phyloP scores from a whole-genome alignment of 169 alveolate species.

The Fabrea salina region DNA sequence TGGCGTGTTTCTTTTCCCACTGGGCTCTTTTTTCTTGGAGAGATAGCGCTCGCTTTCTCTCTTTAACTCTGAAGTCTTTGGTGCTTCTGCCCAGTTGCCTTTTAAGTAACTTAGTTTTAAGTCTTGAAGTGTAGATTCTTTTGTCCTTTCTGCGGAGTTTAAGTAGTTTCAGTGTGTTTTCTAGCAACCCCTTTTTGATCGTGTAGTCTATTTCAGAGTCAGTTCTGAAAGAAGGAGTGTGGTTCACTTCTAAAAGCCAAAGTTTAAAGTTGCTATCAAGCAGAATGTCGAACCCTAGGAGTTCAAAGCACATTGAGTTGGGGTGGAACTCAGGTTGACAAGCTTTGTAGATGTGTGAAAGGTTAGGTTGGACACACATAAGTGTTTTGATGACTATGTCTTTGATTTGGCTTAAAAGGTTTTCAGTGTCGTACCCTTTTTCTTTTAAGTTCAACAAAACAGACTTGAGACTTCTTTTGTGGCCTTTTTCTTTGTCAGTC shows the following conservation, averaged over 20 bases:
- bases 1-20: not conserved
- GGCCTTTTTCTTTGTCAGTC: slow-evolving; percentile 55
- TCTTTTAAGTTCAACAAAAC: slow-evolving; percentile 54
- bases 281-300: slow-evolving; percentile 80
- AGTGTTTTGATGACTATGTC: slow-evolving; percentile 78
- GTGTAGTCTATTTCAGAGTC: slow-evolving; percentile 62
- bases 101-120: too few species aligned
- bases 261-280: slow-evolving; percentile 71
- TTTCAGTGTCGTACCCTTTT: slow-evolving; percentile 69
- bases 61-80: too few species aligned
- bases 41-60: too few species aligned
- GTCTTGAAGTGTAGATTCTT: too few species aligned
- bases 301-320: slow-evolving; percentile 82
- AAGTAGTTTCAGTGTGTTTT: too few species aligned
- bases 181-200: slow-evolving; percentile 41
- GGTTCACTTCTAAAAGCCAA: slow-evolving; percentile 83
- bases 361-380: slow-evolving; percentile 70
- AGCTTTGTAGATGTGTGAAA: slow-evolving; percentile 78
- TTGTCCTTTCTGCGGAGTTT: too few species aligned
- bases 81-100: too few species aligned
- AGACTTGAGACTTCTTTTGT: slow-evolving; percentile 70
- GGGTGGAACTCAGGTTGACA: slow-evolving; percentile 74
- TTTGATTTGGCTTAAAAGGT: slow-evolving; percentile 61
- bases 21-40: slow-evolving; percentile 9
- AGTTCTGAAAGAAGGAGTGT: slow-evolving; percentile 71